phyloP scores from a whole-genome alignment of 352 stramenopile species.

The Heterotrichella gracilis region DNA sequence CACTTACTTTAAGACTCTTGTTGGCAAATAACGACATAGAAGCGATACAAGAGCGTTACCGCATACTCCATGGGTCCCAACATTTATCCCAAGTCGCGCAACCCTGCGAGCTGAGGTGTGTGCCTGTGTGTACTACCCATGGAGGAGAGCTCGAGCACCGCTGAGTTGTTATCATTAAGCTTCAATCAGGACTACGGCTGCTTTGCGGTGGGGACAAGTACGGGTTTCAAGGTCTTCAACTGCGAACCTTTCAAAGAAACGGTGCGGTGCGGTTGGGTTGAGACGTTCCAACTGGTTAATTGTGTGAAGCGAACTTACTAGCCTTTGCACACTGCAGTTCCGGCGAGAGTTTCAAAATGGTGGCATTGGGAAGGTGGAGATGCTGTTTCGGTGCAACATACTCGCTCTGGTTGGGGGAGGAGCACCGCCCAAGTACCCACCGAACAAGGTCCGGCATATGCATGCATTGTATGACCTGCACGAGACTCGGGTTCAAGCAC shows the following conservation, averaged over 20 bases:
- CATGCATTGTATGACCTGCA: too few species aligned
- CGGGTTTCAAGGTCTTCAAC: conserved; percentile 93
- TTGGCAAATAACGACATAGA: too few species aligned
- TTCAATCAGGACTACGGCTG: conserved; percentile 76
- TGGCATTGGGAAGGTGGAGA: conserved; percentile 84
- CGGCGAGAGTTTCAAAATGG: conserved; percentile 48
- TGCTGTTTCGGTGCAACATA: conserved; percentile 97
- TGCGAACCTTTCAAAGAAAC: conserved; percentile 79
- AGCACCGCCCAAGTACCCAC: conserved; percentile 53
- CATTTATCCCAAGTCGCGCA: too few species aligned
- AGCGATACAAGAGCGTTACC: too few species aligned
- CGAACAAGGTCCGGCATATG: conserved; percentile 68
- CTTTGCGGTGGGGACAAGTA: conserved; percentile 63
- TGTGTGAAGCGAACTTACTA: background rate
- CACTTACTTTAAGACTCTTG: too few species aligned
- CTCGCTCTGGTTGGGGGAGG: conserved; percentile 60
- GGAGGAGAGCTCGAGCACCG: too few species aligned
- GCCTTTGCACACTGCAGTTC: background rate
- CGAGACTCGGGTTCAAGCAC: too few species aligned
- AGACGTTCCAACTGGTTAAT: background rate
- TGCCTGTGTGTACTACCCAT: too few species aligned
- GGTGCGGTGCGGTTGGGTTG: conserved; percentile 46
- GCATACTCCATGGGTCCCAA: too few species aligned
- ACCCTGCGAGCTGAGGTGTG: too few species aligned
- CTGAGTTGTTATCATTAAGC: conserved; percentile 61